A percentile compares a stretch with the other conserved stretches of the same genome.
Conservation (phyloP, 768 basidiomycete genomes). For the Leccinum subgranulosum region DNA sequence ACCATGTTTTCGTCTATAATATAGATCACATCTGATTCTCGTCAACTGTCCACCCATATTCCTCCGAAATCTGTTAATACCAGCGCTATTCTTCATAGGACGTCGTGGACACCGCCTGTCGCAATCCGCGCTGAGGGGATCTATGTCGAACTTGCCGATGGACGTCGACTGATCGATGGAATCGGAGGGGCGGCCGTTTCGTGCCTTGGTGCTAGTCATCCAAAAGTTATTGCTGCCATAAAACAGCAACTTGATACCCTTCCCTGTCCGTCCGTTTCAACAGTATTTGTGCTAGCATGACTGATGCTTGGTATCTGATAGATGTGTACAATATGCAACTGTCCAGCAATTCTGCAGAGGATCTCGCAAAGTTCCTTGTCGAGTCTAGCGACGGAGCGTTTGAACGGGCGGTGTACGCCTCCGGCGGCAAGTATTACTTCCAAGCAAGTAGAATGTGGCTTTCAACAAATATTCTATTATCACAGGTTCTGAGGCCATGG, state of each 20-base stretch:
- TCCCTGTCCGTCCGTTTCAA: conserved; percentile 61
- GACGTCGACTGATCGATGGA: conserved; percentile 67
- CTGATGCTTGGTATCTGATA: conserved; percentile 24
- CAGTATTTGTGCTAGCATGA: neutral
- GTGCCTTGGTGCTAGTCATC: conserved; percentile 73
- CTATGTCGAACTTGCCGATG: conserved; percentile 70
- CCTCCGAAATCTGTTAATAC: conserved; percentile 16
- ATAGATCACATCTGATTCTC: neutral
- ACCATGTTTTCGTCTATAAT: neutral
- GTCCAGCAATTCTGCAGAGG: conserved; percentile 78
- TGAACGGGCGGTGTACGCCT: conserved; percentile 64
- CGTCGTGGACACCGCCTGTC: conserved; percentile 71
- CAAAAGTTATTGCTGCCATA: conserved; percentile 66
- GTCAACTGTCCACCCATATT: neutral
- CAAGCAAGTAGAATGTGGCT: neutral
- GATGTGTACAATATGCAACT: conserved; percentile 89
- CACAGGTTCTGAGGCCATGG: conserved; percentile 86
- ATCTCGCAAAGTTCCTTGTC: conserved; percentile 65
- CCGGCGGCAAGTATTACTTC: conserved; percentile 54
- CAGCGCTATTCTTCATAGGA: conserved; percentile 58
- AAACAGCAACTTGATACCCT: conserved; percentile 79
- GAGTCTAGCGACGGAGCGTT: conserved; percentile 73
- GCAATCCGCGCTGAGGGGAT: conserved; percentile 65
- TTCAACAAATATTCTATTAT: neutral
- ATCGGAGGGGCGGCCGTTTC: conserved; percentile 85